Evolutionary conservation across 805 yeast genomes (phyloP).

Genomic region (Hanseniaspora singularis): DNA sequence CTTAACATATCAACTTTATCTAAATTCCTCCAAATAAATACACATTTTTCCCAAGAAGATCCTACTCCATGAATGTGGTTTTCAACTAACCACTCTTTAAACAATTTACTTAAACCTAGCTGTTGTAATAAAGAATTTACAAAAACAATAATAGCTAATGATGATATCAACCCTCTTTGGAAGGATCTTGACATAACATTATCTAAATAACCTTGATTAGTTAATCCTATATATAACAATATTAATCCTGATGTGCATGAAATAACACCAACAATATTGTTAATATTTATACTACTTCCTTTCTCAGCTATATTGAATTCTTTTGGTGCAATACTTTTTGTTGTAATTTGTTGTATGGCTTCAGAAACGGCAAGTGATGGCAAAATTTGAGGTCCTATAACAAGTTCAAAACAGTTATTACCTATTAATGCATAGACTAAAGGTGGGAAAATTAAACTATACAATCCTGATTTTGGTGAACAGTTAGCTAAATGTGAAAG

Average conservation of each 20-base stretch:
- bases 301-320: neutral
- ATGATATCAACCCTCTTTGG: conserved; percentile 16
- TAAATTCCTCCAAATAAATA: conserved; percentile 7
- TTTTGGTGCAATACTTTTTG: neutral
- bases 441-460: conserved; percentile 16
- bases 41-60: conserved; percentile 14
- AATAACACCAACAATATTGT: conserved; percentile 8
- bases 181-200: conserved; percentile 15
- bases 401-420: conserved; percentile 12
- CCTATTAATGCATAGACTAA: conserved; percentile 14
- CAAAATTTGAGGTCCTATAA: conserved; percentile 15
- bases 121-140: conserved; percentile 11
- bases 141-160: conserved; percentile 15
- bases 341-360: conserved; percentile 9
- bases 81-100: conserved; percentile 7
- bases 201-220: conserved; percentile 13
- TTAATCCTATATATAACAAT: conserved; percentile 6
- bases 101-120: neutral
- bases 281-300: neutral
- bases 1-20: conserved; percentile 4
- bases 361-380: conserved; percentile 14
- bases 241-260: conserved; percentile 11
- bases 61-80: conserved; percentile 12
- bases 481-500: conserved; percentile 12
- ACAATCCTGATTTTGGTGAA: conserved; percentile 13